A percentile compares a stretch with the other conserved stretches of the same genome.
phyloP scores from a whole-genome alignment of 257 asterid species.

The Marsdenia floribunda region DNA sequence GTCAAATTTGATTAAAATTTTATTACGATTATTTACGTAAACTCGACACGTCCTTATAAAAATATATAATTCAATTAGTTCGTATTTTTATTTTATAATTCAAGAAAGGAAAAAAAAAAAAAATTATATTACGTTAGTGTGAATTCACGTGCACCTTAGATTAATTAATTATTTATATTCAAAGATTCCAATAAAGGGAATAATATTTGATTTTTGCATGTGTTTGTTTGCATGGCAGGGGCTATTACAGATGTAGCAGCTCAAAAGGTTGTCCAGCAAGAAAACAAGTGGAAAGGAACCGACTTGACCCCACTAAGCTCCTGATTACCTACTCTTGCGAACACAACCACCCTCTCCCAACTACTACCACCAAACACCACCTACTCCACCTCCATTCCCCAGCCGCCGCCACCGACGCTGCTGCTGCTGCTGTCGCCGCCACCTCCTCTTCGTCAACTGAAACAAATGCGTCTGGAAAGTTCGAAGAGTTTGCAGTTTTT shows the following conservation, averaged over 20 bases:
- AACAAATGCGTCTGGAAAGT: neutral
- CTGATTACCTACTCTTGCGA: constrained; percentile 63
- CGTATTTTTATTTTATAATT: too few relatives aligned
- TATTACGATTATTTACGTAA: too few relatives aligned
- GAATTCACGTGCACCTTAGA: too few relatives aligned
- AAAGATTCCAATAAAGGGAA: too few relatives aligned
- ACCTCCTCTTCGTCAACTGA: constrained; percentile 16
- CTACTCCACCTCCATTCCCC: constrained; percentile 16
- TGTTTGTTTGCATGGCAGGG: constrained; percentile 44
- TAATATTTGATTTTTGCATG: constrained; percentile 19
- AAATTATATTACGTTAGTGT: too few relatives aligned
- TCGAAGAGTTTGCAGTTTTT: constrained; percentile 31
- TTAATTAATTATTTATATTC: too few relatives aligned
- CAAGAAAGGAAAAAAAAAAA: too few relatives aligned
- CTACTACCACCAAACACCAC: constrained; percentile 50
- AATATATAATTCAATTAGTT: too few relatives aligned
- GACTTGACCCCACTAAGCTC: constrained; percentile 67
- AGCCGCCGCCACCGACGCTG: neutral
- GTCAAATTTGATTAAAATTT: too few relatives aligned
- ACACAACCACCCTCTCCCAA: constrained; percentile 53
- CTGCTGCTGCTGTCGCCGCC: constrained; percentile 3
- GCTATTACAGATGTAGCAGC: constrained; percentile 78
- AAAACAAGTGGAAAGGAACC: constrained; percentile 81
- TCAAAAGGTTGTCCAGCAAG: constrained; percentile 82
- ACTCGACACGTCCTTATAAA: too few relatives aligned